phyloP scores from a whole-genome alignment of 2,329 filamentous ascomycete genomes.

The Dactylellina haptotyla region DNA sequence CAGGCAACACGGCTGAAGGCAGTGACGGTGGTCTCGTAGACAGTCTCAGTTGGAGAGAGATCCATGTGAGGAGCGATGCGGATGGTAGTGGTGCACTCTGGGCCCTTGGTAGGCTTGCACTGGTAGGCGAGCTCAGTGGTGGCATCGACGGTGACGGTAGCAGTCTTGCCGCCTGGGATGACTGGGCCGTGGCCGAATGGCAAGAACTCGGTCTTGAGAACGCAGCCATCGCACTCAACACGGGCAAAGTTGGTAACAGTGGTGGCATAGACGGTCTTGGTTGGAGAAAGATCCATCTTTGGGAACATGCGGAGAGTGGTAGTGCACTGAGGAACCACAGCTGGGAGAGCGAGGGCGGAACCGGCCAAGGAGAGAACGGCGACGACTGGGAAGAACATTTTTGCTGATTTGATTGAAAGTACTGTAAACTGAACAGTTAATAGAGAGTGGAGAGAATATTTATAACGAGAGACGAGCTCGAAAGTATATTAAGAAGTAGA shows the following conservation, averaged over 20 bases:
- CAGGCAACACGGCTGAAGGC: slow-evolving; percentile 1
- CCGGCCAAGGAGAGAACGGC: slow-evolving; percentile 32
- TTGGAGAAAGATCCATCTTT: slow-evolving; percentile 27
- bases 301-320: slow-evolving; percentile 24
- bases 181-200: slow-evolving; percentile 32
- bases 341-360: slow-evolving; percentile 34
- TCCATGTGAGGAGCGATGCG: slow-evolving; percentile 3
- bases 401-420: slow-evolving; percentile 17
- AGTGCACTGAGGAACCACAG: slow-evolving; percentile 17
- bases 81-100: slow-evolving; percentile 9
- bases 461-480: slow-evolving; percentile 4
- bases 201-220: slow-evolving; percentile 9
- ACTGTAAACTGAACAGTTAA: no score
- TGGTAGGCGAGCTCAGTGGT: slow-evolving; percentile 17
- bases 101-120: slow-evolving; percentile 5
- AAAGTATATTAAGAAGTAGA: not conserved
- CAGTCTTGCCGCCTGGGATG: slow-evolving; percentile 11
- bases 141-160: slow-evolving; percentile 23
- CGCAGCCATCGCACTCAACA: slow-evolving; percentile 29
- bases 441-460: no score
- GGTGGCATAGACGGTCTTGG: slow-evolving; percentile 30
- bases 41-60: slow-evolving; percentile 16
- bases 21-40: slow-evolving; percentile 5
- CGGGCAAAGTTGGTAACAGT: slow-evolving; percentile 22
- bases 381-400: slow-evolving; percentile 48